Evolutionary conservation across 805 yeast genomes (phyloP), one percentile per base, ranked within the genome.

Genomic region (Candida maris): DNA sequence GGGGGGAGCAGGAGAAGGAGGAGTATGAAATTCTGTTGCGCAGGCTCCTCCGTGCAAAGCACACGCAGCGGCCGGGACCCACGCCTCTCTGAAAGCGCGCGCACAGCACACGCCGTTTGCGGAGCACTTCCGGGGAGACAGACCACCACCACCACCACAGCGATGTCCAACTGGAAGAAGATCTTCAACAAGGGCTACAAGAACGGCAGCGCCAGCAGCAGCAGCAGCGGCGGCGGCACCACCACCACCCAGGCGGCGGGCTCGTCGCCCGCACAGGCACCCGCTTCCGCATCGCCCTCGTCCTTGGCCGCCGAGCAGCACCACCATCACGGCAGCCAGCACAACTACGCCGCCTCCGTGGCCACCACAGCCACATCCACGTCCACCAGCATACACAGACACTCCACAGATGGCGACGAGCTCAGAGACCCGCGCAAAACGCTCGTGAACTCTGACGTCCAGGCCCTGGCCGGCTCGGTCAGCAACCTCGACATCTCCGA

Each of bases 161-260:
- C 37, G 9, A 57, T 57, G 62, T 57, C 62, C 2, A 57, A 50
- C 20, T 57, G 62, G 62, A 57, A 51, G 37, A 57, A 57, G 30
- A 39, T 56, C 18, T 57, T 57, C 41, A 56, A 52, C 26, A 46
- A 51, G 34, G 46, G 45, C 17, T 35, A 37, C 33, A 45, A 48
- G 38, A 23, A 34, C 19, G 14, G 28, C 28, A 37, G 37, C 28
- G 37, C 42, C 17, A 27, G 40, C 8, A 36, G 42, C 17, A 13
- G 28, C 28, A 37, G 37, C 28, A 37, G 40, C 17, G 29, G 40
- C 8, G 36, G 42, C 17, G 23, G 42, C 18, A 34, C 21, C 18
- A 16, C 28, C 17, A 47, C 55, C 19, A 41, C 50, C 5, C 29
- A 39, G 28, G 26, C 39, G 12, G 32, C 48, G 1, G 28, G 28